Evolutionary conservation across 2,329 filamentous ascomycete genomes (phyloP).

Genomic region (Aspergillus carbonarius): DNA sequence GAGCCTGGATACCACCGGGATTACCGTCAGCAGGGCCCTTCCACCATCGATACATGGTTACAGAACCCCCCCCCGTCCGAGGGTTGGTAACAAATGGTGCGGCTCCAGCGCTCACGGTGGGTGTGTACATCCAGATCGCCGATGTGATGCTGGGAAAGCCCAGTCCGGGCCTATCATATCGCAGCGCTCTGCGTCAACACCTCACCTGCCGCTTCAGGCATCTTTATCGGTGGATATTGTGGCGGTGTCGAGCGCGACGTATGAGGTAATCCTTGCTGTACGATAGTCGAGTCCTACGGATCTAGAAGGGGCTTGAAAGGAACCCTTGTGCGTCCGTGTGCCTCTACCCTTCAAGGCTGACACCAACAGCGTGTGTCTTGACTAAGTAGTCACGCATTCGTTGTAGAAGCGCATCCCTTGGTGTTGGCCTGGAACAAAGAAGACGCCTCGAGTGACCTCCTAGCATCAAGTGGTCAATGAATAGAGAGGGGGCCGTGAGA

Average conservation of each 20-base stretch:
- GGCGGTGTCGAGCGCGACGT: neutral
- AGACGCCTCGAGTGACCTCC: neutral
- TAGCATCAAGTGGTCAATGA: neutral
- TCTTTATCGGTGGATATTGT: neutral
- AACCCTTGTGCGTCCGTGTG: neutral
- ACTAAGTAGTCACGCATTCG: neutral
- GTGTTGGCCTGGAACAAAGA: neutral
- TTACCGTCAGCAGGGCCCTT: neutral
- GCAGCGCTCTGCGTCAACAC: too few relatives aligned
- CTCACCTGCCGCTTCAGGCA: slow-evolving; percentile 4
- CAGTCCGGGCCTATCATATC: neutral
- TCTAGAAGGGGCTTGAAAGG: neutral
- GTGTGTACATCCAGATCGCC: neutral
- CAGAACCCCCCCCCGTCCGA: neutral
- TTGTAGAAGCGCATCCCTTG: neutral
- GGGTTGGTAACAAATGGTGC: neutral
- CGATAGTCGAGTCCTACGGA: neutral
- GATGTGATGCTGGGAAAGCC: neutral
- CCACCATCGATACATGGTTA: neutral
- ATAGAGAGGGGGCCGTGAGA: slow-evolving; percentile 14
- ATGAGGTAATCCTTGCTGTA: neutral
- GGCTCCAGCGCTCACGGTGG: slow-evolving; percentile 2
- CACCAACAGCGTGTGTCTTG: neutral
- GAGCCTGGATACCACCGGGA: neutral
- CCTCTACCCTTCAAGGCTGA: neutral